phyloP scores from a whole-genome alignment of 2,329 filamentous ascomycete genomes.

The Pseudocercospora fuligena region DNA sequence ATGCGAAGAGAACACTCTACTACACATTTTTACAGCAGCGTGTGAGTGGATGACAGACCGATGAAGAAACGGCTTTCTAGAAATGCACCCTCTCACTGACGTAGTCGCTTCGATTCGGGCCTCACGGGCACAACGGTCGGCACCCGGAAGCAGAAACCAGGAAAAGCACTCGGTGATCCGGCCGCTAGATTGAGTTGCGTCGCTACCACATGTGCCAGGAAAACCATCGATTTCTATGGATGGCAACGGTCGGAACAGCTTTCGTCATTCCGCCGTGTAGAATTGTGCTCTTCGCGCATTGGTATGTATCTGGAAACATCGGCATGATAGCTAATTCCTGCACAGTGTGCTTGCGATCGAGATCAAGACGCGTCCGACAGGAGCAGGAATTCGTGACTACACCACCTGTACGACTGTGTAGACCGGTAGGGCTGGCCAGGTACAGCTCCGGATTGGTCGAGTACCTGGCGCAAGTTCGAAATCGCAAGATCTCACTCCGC shows the following conservation, averaged over 20 bases:
- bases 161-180: background rate
- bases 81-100: background rate
- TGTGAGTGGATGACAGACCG: background rate
- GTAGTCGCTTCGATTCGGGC: slow-evolving; percentile 3
- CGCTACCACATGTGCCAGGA: background rate
- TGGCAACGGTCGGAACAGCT: slow-evolving; percentile 7
- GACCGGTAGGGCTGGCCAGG: slow-evolving; percentile 4
- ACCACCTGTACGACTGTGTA: background rate
- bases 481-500: slow-evolving; percentile 1
- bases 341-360: background rate
- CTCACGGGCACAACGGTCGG: slow-evolving; percentile 5
- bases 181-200: background rate
- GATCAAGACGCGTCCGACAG: background rate
- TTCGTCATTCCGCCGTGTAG: background rate
- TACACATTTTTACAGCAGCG: background rate
- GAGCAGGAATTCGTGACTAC: slow-evolving; percentile 2
- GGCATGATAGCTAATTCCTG: slow-evolving; percentile 2
- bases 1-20: background rate
- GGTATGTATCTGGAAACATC: slow-evolving; percentile 1
- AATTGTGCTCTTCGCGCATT: slow-evolving; percentile 2
- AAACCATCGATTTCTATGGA: background rate
- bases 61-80: slow-evolving; percentile 1
- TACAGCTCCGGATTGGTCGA: background rate
- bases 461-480: background rate
- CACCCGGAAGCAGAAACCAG: background rate